phyloP scores from a whole-genome alignment of 2,329 filamentous ascomycete species.

The Alternaria triticina region DNA sequence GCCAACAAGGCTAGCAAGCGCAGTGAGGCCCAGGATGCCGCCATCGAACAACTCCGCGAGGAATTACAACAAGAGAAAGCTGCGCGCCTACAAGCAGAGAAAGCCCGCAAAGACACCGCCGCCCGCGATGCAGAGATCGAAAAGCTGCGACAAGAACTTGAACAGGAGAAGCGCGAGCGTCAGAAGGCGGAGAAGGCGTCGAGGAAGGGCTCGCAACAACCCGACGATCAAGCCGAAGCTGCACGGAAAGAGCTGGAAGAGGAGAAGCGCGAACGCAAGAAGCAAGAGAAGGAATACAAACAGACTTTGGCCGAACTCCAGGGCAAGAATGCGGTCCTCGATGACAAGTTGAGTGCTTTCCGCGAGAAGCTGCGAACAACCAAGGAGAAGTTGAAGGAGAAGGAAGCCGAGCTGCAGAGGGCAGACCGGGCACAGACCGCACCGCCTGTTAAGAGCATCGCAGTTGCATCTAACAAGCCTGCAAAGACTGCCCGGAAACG shows the following conservation, averaged over 20 bases:
- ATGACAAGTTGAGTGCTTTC: conserved; percentile 73
- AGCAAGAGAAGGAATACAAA: conserved; percentile 59
- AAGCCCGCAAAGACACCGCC: conserved; percentile 42
- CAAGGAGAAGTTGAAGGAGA: conserved; percentile 76
- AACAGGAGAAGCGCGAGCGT: conserved; percentile 49
- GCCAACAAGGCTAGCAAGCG: conserved; percentile 45
- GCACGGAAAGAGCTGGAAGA: conserved; percentile 58
- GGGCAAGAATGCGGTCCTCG: conserved; percentile 67
- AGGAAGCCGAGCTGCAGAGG: conserved; percentile 58
- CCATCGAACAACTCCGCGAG: conserved; percentile 39
- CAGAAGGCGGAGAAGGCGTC: conserved; percentile 38
- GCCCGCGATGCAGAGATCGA: conserved; percentile 34
- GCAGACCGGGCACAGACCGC: conserved; percentile 52
- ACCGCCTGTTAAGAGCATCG: conserved; percentile 36
- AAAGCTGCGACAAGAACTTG: conserved; percentile 45
- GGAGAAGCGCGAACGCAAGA: conserved; percentile 60
- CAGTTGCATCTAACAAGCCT: conserved; percentile 43
- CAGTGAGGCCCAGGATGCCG: conserved; percentile 38
- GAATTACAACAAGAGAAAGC: conserved; percentile 54
- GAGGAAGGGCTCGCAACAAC: conserved; percentile 51
- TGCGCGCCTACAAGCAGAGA: conserved; percentile 37
- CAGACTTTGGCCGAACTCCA: conserved; percentile 67
- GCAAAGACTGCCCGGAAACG: conserved; percentile 52
- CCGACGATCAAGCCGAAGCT: conserved; percentile 53
- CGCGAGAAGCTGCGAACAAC: conserved; percentile 72